Evolutionary conservation across 1,139 yeast species (phyloP).

Genomic region (Magnusiomyces clavatus): DNA sequence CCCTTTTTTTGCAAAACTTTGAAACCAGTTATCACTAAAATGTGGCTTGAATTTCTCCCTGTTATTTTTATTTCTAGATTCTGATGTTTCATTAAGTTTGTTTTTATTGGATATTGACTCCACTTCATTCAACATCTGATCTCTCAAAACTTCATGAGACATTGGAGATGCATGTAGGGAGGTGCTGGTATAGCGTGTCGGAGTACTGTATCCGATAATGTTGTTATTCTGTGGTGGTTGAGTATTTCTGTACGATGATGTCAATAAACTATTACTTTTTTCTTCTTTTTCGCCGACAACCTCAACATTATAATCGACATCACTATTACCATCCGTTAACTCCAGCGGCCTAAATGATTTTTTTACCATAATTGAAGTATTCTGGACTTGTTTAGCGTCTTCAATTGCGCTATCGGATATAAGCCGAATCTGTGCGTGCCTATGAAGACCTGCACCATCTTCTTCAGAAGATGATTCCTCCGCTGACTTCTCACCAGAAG

Average conservation of each 20-base stretch:
- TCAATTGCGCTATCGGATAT: conserved; percentile 4
- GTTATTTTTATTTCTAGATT: too few species aligned
- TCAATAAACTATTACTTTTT: neutral
- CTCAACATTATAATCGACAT: neutral
- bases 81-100: too few species aligned
- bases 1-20: too few species aligned
- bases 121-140: too few species aligned
- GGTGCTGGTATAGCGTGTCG: neutral
- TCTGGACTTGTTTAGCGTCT: neutral
- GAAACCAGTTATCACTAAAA: too few species aligned
- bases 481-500: neutral
- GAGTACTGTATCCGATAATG: neutral
- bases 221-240: neutral
- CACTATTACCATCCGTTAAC: neutral
- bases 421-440: neutral
- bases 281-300: neutral
- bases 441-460: neutral
- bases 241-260: neutral
- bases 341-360: neutral
- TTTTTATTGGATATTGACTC: too few species aligned
- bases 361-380: neutral
- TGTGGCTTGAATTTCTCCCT: too few species aligned
- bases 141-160: too few species aligned
- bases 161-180: neutral
- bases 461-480: neutral